Percentiles rank a stretch among this genome's conserved stretches.
Conservation (phyloP, 495 filamentous ascomycete species). For the Lepraria neglecta region DNA sequence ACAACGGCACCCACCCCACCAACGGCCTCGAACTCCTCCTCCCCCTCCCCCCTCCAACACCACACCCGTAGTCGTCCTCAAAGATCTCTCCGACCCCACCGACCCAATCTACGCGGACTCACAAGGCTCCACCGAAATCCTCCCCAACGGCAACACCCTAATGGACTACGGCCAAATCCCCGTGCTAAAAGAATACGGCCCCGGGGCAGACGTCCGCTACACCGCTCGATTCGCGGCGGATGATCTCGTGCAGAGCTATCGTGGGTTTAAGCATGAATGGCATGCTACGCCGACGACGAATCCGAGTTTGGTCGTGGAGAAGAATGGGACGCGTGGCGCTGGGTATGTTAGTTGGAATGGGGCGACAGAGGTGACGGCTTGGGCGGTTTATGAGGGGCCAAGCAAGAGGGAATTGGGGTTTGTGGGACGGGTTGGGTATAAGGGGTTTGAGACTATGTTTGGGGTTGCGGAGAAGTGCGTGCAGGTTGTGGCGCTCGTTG, state of each 20-base stretch:
- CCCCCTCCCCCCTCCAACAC: constrained; percentile 20
- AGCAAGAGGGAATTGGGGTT: neutral
- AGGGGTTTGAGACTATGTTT: constrained; percentile 21
- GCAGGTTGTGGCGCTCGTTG: constrained; percentile 5
- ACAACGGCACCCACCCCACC: constrained; percentile 26
- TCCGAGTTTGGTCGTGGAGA: constrained; percentile 31
- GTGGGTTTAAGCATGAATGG: constrained; percentile 40
- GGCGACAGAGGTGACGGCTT: constrained; percentile 37
- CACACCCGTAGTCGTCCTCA: constrained; percentile 3
- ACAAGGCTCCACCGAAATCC: constrained; percentile 43
- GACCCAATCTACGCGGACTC: constrained; percentile 35
- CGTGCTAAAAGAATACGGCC: constrained; percentile 43
- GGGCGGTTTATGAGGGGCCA: constrained; percentile 33
- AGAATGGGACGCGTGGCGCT: constrained; percentile 21
- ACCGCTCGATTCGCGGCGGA: constrained; percentile 37
- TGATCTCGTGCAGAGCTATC: constrained; percentile 39
- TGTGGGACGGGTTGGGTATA: constrained; percentile 16
- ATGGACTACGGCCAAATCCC: constrained; percentile 45
- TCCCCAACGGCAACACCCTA: constrained; percentile 43
- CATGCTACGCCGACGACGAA: constrained; percentile 37
- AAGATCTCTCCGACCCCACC: constrained; percentile 27
- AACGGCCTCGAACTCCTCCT: constrained; percentile 28
- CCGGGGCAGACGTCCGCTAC: constrained; percentile 31
- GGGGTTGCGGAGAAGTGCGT: constrained; percentile 2
- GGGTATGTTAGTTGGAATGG: constrained; percentile 41